Evolutionary conservation across 2,329 filamentous ascomycete genomes (phyloP).

Genomic region (Pseudopyricularia cyperi): DNA sequence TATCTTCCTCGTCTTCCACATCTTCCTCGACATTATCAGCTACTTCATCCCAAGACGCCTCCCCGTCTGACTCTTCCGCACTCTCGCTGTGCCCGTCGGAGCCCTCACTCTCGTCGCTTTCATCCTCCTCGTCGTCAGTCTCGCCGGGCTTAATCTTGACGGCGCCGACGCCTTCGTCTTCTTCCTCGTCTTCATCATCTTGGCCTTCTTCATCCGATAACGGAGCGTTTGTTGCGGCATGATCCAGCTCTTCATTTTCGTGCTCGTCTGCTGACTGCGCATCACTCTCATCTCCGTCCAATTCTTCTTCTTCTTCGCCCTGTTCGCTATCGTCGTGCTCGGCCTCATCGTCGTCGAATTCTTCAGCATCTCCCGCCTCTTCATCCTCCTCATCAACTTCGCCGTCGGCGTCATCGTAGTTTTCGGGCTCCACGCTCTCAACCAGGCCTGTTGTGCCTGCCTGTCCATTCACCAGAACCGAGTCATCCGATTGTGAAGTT

Average conservation of each 20-base stretch:
- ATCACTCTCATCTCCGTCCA: constrained; percentile 8
- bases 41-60: constrained; percentile 46
- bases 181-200: constrained; percentile 27
- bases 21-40: constrained; percentile 32
- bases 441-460: constrained; percentile 17
- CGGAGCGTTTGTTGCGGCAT: not conserved
- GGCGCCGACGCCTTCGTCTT: constrained; percentile 41
- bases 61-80: constrained; percentile 41
- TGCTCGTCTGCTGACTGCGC: constrained; percentile 12
- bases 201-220: constrained; percentile 7
- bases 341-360: constrained; percentile 12
- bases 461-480: constrained; percentile 29
- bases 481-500: constrained; percentile 11
- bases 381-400: constrained; percentile 18
- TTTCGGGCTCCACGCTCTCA: constrained; percentile 13
- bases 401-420: constrained; percentile 16
- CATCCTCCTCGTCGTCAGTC: constrained; percentile 30
- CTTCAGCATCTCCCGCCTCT: constrained; percentile 17
- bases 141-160: constrained; percentile 43
- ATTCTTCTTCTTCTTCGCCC: constrained; percentile 13
- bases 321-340: constrained; percentile 16
- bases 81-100: constrained; percentile 31
- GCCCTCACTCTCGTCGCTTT: constrained; percentile 20
- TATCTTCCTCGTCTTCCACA: constrained; percentile 44
- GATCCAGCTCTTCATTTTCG: constrained; percentile 22